phyloP scores from a whole-genome alignment of 2,329 filamentous ascomycete species.

The Phyllosticta citribraziliensis region DNA sequence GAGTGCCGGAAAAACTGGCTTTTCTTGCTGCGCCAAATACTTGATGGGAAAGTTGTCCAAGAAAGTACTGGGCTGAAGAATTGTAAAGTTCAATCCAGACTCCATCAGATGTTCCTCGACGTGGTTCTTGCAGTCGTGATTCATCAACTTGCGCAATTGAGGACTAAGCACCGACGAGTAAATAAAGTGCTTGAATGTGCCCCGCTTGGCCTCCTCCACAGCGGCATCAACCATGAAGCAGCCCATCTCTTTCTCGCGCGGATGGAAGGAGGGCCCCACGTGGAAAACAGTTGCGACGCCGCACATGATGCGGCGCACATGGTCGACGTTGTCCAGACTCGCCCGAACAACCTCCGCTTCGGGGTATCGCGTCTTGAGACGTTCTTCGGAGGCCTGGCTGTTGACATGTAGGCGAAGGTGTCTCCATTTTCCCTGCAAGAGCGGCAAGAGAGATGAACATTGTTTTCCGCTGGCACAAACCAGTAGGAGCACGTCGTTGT shows the following conservation, averaged over 20 bases:
- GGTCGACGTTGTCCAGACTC: conserved; percentile 18
- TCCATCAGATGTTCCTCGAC: conserved; percentile 29
- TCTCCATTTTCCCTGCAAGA: conserved; percentile 22
- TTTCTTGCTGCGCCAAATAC: conserved; percentile 14
- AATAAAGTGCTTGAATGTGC: conserved; percentile 27
- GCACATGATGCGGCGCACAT: conserved; percentile 18
- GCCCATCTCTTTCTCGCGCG: conserved; percentile 24
- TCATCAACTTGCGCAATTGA: conserved; percentile 25
- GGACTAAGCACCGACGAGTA: conserved; percentile 25
- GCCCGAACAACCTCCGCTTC: conserved; percentile 23
- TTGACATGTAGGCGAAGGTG: conserved; percentile 26
- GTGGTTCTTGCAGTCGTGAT: conserved; percentile 27
- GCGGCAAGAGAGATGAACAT: conserved; percentile 24
- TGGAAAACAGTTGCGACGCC: conserved; percentile 23
- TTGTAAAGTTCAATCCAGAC: conserved; percentile 24
- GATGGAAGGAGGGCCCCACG: conserved; percentile 27
- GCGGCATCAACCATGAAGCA: conserved; percentile 30
- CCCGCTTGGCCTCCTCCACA: conserved; percentile 13
- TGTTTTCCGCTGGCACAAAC: conserved; percentile 32
- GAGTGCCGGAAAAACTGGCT: conserved; percentile 14
- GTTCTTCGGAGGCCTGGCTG: conserved; percentile 18
- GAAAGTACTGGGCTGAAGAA: conserved; percentile 27
- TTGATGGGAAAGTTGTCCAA: conserved; percentile 22
- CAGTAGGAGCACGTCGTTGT: conserved; percentile 26
- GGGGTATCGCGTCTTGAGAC: conserved; percentile 22